Evolutionary conservation across 1,139 yeast genomes (phyloP).

Genomic region (Lodderomyces margitis): DNA sequence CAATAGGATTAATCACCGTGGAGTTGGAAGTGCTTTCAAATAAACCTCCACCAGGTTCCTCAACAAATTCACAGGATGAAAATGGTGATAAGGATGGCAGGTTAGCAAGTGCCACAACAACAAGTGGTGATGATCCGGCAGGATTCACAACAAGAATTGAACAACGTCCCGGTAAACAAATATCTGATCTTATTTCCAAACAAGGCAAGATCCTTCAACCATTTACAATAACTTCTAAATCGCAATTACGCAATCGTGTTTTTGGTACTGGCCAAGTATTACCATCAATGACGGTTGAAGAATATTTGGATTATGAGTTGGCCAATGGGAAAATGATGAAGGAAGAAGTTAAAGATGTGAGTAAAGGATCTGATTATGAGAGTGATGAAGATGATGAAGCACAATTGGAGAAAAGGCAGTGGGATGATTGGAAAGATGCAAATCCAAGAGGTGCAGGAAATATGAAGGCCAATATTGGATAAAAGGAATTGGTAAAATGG

Average conservation of each 20-base stretch:
- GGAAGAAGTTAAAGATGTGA: slow-evolving; percentile 39
- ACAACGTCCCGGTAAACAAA: slow-evolving; percentile 20
- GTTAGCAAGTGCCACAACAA: slow-evolving; percentile 1
- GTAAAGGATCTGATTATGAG: slow-evolving; percentile 22
- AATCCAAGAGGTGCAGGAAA: slow-evolving; percentile 90
- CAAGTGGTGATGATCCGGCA: slow-evolving; percentile 15
- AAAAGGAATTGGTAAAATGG: slow-evolving; percentile 9
- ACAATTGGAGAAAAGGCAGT: slow-evolving; percentile 61
- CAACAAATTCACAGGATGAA: background rate
- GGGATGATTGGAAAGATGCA: slow-evolving; percentile 93
- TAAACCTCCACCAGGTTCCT: slow-evolving; percentile 25
- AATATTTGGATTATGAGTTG: slow-evolving; percentile 80
- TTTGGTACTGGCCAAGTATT: slow-evolving; percentile 90
- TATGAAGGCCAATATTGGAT: slow-evolving; percentile 75
- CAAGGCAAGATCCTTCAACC: slow-evolving; percentile 82
- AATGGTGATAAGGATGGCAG: slow-evolving; percentile 12
- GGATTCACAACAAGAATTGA: slow-evolving; percentile 60
- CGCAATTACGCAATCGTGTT: slow-evolving; percentile 61
- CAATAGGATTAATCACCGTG: slow-evolving; percentile 53
- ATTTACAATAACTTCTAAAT: slow-evolving; percentile 69
- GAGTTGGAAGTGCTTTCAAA: slow-evolving; percentile 55
- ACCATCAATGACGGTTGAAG: slow-evolving; percentile 96
- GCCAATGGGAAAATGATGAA: slow-evolving; percentile 76
- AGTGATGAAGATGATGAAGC: slow-evolving; percentile 47
- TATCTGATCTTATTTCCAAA: slow-evolving; percentile 49